A percentile compares a stretch with the other conserved stretches of the same genome.
Conservation (phyloP, 805 yeast genomes). For the Kodamaea restingae region DNA sequence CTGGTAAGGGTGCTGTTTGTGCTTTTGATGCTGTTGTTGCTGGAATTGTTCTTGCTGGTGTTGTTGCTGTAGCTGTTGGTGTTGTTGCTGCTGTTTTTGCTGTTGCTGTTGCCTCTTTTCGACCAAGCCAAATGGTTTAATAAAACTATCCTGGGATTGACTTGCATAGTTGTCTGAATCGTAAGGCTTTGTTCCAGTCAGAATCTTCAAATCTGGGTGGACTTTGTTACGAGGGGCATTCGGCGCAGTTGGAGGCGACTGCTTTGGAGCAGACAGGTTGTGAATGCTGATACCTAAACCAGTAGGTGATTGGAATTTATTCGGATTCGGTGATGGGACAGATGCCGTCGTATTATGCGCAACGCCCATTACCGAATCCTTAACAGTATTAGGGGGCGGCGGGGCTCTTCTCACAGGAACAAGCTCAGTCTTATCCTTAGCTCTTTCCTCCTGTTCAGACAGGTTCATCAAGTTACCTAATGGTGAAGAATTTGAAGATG, state of each 20-base stretch:
- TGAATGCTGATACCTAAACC: conserved; percentile 23
- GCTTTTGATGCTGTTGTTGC: conserved; percentile 1
- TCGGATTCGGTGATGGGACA: conserved; percentile 8
- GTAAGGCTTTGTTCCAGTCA: conserved; percentile 21
- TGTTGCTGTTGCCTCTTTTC: conserved; percentile 11
- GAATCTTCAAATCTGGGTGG: conserved; percentile 32
- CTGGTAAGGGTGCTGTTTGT: neutral
- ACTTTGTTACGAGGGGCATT: conserved; percentile 12
- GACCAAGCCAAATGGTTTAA: conserved; percentile 19
- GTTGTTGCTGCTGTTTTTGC: conserved; percentile 7
- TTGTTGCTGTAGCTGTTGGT: conserved; percentile 5
- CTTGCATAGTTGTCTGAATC: conserved; percentile 8
- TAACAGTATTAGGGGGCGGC: conserved; percentile 39
- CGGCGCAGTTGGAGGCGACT: conserved; percentile 30
- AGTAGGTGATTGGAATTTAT: conserved; percentile 15
- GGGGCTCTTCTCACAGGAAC: conserved; percentile 55
- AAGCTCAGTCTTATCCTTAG: conserved; percentile 18
- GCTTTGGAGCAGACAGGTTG: conserved; percentile 22
- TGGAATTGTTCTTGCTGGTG: conserved; percentile 4
- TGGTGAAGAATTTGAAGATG: conserved; percentile 23
- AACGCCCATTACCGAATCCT: conserved; percentile 1
- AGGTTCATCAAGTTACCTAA: conserved; percentile 29
- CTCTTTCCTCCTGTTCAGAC: conserved; percentile 10
- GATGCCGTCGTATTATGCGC: conserved; percentile 1
- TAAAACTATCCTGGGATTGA: conserved; percentile 9